Evolutionary conservation across 2,329 filamentous ascomycete species (phyloP).

Genomic region (Ploettnerulaceae sp.): DNA sequence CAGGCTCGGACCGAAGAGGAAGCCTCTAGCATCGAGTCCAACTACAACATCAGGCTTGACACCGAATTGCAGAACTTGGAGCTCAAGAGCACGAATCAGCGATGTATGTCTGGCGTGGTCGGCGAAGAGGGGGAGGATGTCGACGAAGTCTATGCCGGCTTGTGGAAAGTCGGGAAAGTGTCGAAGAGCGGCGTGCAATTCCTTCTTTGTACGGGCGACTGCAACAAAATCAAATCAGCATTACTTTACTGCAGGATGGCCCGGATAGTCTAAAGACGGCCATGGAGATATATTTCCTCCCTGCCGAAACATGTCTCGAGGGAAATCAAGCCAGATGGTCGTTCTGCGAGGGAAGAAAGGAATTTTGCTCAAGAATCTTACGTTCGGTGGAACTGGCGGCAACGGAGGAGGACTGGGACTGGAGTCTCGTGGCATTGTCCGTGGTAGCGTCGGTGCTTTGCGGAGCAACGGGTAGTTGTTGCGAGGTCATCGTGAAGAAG

Average conservation of each 20-base stretch:
- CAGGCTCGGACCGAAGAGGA: slow-evolving; percentile 88
- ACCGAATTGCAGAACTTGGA: slow-evolving; percentile 63
- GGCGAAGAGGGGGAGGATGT: slow-evolving; percentile 95
- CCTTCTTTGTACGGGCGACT: slow-evolving; percentile 53
- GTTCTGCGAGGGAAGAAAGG: not conserved
- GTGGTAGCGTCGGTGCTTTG: slow-evolving; percentile 11
- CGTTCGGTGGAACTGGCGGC: slow-evolving; percentile 31
- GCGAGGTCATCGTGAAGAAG: slow-evolving; percentile 32
- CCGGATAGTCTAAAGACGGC: not conserved
- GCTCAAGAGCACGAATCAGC: slow-evolving; percentile 78
- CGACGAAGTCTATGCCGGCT: slow-evolving; percentile 91
- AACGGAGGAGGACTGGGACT: slow-evolving; percentile 32
- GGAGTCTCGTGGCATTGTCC: slow-evolving; percentile 33
- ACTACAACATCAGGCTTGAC: slow-evolving; percentile 82
- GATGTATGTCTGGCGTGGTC: slow-evolving; percentile 66
- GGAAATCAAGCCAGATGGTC: not conserved
- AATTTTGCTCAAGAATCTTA: not conserved
- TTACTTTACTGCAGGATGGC: not conserved
- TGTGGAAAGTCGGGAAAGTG: slow-evolving; percentile 90
- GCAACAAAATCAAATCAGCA: slow-evolving; percentile 4
- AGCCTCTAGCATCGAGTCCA: slow-evolving; percentile 88
- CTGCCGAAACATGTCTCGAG: not conserved
- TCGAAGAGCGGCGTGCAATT: slow-evolving; percentile 67
- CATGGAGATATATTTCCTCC: not conserved
- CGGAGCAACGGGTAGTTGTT: slow-evolving; percentile 18